Conservation (phyloP, 352 stramenopile genomes). For the Globisporangium yorkense region DNA sequence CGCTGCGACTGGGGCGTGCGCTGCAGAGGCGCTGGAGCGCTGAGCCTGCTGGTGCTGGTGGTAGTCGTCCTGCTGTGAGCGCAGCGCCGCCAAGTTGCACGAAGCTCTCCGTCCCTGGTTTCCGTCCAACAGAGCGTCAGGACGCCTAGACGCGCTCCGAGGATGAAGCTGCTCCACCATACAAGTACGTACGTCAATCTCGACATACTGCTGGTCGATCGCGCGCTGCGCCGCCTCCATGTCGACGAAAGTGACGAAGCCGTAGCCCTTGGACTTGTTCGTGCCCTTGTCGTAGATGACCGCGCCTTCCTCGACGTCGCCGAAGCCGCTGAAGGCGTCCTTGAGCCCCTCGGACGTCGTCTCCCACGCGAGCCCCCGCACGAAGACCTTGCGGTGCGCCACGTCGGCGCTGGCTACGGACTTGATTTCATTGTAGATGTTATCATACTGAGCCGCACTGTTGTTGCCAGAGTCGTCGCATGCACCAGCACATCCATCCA, state of each 20-base stretch:
- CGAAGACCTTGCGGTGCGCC: slow-evolving; percentile 65
- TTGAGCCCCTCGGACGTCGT: slow-evolving; percentile 45
- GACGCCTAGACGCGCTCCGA: not conserved
- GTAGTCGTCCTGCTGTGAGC: slow-evolving; percentile 30
- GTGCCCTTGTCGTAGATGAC: slow-evolving; percentile 61
- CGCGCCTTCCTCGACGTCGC: slow-evolving; percentile 45
- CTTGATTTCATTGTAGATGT: slow-evolving; percentile 58
- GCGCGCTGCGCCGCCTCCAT: slow-evolving; percentile 50
- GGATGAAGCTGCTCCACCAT: not conserved
- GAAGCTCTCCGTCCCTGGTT: slow-evolving; percentile 30
- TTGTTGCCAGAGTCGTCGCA: not conserved
- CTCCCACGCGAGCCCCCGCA: slow-evolving; percentile 57
- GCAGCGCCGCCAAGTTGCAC: slow-evolving; percentile 51
- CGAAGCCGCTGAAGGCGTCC: slow-evolving; percentile 43
- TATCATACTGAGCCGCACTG: slow-evolving; percentile 57
- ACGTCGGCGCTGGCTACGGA: slow-evolving; percentile 42
- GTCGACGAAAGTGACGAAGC: slow-evolving; percentile 64
- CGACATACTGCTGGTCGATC: slow-evolving; percentile 37
- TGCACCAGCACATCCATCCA: not conserved
- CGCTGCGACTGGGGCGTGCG: not conserved
- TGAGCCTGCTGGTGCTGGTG: slow-evolving; percentile 20
- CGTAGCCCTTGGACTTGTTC: slow-evolving; percentile 56
- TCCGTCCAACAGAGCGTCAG: not conserved
- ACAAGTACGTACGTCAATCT: slow-evolving; percentile 46
- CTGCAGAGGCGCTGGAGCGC: not conserved